Evolutionary conservation across 139 green algal genomes (phyloP).

Genomic region (Chlamydomonas schloesseri): DNA sequence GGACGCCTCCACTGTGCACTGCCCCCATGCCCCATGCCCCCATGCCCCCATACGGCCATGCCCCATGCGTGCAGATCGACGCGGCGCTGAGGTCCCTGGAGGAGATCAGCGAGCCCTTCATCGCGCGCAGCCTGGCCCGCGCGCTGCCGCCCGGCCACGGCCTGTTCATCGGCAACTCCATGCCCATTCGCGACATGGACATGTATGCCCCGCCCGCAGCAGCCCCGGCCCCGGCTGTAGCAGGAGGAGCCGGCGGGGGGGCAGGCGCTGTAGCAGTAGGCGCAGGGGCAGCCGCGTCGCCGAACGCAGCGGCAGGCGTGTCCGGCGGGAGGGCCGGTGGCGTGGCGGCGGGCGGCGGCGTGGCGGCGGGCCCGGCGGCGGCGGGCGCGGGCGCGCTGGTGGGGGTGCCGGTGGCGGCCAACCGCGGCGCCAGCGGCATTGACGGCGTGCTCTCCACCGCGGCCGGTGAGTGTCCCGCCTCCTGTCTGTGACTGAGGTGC

Average conservation of each 20-base stretch:
- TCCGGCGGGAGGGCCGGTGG: neutral
- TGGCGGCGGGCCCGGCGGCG: neutral
- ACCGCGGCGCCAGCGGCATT: slow-evolving; percentile 96
- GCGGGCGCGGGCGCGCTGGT: neutral
- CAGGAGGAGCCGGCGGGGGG: too few species aligned
- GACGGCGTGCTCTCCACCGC: slow-evolving; percentile 95
- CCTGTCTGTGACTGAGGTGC: too few species aligned
- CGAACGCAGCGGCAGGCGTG: too few species aligned
- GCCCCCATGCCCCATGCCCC: too few species aligned
- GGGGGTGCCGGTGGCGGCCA: slow-evolving; percentile 79
- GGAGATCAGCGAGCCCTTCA: slow-evolving; percentile 74
- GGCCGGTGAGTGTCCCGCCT: slow-evolving; percentile 48
- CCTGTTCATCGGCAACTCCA: slow-evolving; percentile 98
- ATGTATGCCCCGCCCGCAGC: slow-evolving; percentile 80
- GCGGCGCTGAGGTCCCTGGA: slow-evolving; percentile 37
- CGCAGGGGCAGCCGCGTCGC: too few species aligned
- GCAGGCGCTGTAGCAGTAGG: neutral
- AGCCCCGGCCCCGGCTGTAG: neutral
- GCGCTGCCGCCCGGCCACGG: slow-evolving; percentile 75
- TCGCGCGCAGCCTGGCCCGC: slow-evolving; percentile 68
- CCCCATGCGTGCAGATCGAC: slow-evolving; percentile 23
- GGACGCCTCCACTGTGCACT: too few species aligned
- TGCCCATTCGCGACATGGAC: slow-evolving; percentile 98
- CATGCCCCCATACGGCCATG: too few species aligned
- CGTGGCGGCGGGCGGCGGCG: neutral